phyloP scores from a whole-genome alignment of 1,284 basidiomycete genomes.

The Laetiporus sulphureus region DNA sequence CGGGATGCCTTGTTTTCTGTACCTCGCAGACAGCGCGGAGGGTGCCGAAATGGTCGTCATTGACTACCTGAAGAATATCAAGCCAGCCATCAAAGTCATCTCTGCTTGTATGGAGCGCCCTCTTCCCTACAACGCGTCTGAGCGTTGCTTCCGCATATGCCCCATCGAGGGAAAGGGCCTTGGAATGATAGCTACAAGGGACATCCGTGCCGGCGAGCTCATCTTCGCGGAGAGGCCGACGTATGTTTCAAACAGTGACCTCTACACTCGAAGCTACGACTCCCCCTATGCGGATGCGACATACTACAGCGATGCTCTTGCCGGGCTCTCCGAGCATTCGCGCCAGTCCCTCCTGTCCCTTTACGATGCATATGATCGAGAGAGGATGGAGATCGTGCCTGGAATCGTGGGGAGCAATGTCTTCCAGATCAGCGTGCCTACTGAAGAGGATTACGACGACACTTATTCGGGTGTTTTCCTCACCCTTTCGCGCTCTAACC shows the following conservation, averaged over 20 bases:
- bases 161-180: neutral
- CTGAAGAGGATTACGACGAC: neutral
- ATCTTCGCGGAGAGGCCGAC: conserved; percentile 13
- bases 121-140: neutral
- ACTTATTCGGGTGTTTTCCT: neutral
- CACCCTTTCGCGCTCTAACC: conserved; percentile 3
- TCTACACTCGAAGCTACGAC: neutral
- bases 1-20: conserved; percentile 1
- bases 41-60: neutral
- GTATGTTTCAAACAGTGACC: neutral
- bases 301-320: neutral
- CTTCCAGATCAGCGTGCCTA: neutral
- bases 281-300: neutral
- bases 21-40: neutral
- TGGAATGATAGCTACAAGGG: conserved; percentile 17
- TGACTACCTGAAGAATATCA: neutral
- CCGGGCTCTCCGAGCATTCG: neutral
- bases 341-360: conserved; percentile 1
- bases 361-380: neutral
- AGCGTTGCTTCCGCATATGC: neutral
- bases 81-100: neutral
- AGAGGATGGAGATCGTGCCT: neutral
- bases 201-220: conserved; percentile 16
- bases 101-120: neutral
- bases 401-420: conserved; percentile 1